Base-by-base conservation (phyloP, 192 early-diverging fungal species). In the Lobosporangium transversale region DNA sequence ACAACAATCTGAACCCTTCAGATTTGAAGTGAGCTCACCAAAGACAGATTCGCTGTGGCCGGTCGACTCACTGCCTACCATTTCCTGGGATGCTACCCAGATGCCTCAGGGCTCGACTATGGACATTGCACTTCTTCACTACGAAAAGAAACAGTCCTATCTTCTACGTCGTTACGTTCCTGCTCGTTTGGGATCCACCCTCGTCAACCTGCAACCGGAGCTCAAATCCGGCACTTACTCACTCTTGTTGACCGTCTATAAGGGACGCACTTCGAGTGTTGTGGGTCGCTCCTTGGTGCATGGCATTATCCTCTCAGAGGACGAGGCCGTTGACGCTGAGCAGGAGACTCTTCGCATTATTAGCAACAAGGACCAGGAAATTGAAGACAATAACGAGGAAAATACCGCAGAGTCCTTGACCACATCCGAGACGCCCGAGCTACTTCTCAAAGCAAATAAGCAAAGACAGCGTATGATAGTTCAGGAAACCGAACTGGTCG, bases 151-250 rank as follows among this genome's bases (percentile, higher is more conserved):
- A 26, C 36, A 74, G 44, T 66, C 71, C 4, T 56, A 66, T 35
- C 63, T 75, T 44, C 62, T 75, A 20, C 71, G 63, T 32, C 71
- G 71, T 43, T 75, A 76, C 42, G 73, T 76, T 31, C 65, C 73
- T 12, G 45, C 73, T 18, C 65, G 45, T 11, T 20, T 49, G 2
- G 73, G 64, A 0, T 67, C 58, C n/a, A 65, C 65, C 11, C 21
- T 47, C 20, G 73, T 76, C 59, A 76, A 67, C 43, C 23, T 76
- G 8, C 43, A 36, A 4, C 73, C 73, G 0, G 59, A 61, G 2
- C 48, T 76, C 45, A 30, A 18, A 1, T 27, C 73, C 7, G 73
- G 73, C 11, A 76, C 73, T 9, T 76, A 76, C 12, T 76, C 73
- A 8, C 36, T 76, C 9, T 42, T 76, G 4, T 51, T 76, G 26